Evolutionary conservation across 768 basidiomycete species (phyloP).

Genomic region (Goffeauzyma gilvescens): DNA sequence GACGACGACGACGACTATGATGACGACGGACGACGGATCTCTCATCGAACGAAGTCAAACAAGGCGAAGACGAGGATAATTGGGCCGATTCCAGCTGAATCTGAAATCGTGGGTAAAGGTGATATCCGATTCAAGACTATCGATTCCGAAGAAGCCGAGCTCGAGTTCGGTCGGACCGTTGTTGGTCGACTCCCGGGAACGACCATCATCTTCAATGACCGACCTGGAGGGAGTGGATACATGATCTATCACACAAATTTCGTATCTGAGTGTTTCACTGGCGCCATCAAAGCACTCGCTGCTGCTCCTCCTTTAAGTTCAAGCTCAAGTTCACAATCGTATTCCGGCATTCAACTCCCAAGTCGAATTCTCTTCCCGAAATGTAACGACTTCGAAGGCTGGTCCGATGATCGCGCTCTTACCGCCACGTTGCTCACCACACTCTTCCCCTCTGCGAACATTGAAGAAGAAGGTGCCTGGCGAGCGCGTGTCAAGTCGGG

Average conservation of each 20-base stretch:
- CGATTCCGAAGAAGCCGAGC: not conserved
- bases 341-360: too few relatives aligned
- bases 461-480: slow-evolving; percentile 23
- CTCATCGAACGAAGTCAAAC: too few relatives aligned
- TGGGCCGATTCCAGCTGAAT: too few relatives aligned
- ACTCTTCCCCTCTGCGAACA: slow-evolving; percentile 15
- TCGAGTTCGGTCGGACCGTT: slow-evolving; percentile 1
- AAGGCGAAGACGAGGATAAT: too few relatives aligned
- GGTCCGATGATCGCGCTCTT: too few relatives aligned
- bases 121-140: not conserved
- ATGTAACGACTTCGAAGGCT: slow-evolving; percentile 1
- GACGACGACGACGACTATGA: too few relatives aligned
- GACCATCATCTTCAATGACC: slow-evolving; percentile 11
- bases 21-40: too few relatives aligned
- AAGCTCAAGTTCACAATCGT: too few relatives aligned
- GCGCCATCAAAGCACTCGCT: slow-evolving; percentile 4
- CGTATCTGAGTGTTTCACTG: slow-evolving; percentile 3
- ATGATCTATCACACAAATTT: slow-evolving; percentile 1
- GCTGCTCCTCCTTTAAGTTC: slow-evolving; percentile 1
- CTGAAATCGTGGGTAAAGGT: not conserved
- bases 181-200: slow-evolving; percentile 2
- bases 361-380: slow-evolving; percentile 1
- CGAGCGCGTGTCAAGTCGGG: slow-evolving; percentile 15
- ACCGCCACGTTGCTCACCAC: slow-evolving; percentile 22
- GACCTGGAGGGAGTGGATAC: slow-evolving; percentile 3